Base-by-base conservation (phyloP, 495 filamentous ascomycete genomes). In the Neurospora cerealis region DNA sequence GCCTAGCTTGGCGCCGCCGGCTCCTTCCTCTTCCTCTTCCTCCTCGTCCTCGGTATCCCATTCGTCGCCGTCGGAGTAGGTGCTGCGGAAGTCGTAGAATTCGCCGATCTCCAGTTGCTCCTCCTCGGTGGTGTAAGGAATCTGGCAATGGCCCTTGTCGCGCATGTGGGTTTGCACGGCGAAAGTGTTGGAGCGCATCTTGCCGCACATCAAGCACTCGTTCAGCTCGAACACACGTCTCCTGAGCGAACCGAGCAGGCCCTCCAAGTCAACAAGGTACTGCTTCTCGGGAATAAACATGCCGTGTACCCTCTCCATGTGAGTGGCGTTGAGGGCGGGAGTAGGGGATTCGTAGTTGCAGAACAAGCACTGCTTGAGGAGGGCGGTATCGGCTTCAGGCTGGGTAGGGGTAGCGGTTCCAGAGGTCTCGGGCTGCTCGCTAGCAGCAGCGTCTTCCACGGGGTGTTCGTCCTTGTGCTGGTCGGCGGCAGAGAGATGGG, bases 21-120 rank as follows among this genome's bases (percentile, higher is more conserved):
- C 69, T 81, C 82, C 82, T 36, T 83, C 81, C n/a, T 79, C 81
- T 70, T 88, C 86, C 10, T 89, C 87, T 40, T 90, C 89, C 15
- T 89, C 91, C 5, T 86, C 85, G 70, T 89, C 89, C 13, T 82
- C 84, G 78, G 97, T 96, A 1, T 92, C 93, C 78, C 97, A 73
- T 1, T 48, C 73, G 6, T 77, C 75, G 11, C 46, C 84, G 78
- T 98, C 96, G 0, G 93, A 94, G 81, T 99, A 99, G 4, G 96
- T 96, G 82, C 91, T 91, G 72, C 91, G 86, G 88, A 99, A 99
- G 80, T 99, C 96, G 83, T 98, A 99, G 83, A 93, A 98, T 66
- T 98, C 92, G n/a, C 96, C 96, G 74, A 99, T 91, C 72, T 96
- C 94, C 21, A 99, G 86, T 83, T 97, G 93, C 78, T 99, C 94